Evolutionary conservation across 192 early-diverging fungal genomes (phyloP), one percentile per base, ranked within the genome.

Genomic region (Umbelopsis ramanniana): DNA sequence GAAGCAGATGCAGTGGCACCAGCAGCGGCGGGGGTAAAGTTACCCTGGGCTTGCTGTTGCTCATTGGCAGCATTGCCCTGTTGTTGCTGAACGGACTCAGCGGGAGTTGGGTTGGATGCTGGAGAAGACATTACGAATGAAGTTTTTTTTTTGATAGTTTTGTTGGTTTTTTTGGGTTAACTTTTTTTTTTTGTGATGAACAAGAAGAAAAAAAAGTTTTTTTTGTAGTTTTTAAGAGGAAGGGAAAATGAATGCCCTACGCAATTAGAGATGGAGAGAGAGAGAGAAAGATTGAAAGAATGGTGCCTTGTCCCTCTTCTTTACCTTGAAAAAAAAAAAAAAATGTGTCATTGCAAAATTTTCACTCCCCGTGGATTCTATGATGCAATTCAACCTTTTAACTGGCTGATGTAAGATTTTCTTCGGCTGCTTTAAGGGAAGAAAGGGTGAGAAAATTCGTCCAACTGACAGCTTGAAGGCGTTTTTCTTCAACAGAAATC

Each of bases 1-100:
- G 87, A 85, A 45, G 83, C 79, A 15, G 69, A 88, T 69, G 89
- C 76, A 72, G 88, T 80, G 21, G 69, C 57, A 46, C 48, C 43
- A 15, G 72, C 35, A 55, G 52, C 22, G 26, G 67, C 43, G 84
- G 81, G 50, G 84, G 85, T 12, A 82, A 82, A 43, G 77, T 74
- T 66, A 79, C 40, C 40, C 11, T 57, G 22, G 82, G 57, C 33
- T 63, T 37, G 29, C 26, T 63, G 57, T 14, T 63, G 57, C 57
- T 63, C 57, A 37, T 63, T 63, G 57, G 26, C 73, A 46, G 73
- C 76, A 72, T 72, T 75, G 73, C 79, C 79, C 69, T 81, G 86
- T 48, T 46, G 46, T 46, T 68, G 67, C 40, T 68, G 45, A 45
- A 48, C 67, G 24, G 67, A 40, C 26, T 46, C 40, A 68, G 46